These are phyloP conservation scores for Rhizoctonia solani DNA, from an alignment of 1,284 basidiomycete species.

Conservation along the genomic window DNA sequence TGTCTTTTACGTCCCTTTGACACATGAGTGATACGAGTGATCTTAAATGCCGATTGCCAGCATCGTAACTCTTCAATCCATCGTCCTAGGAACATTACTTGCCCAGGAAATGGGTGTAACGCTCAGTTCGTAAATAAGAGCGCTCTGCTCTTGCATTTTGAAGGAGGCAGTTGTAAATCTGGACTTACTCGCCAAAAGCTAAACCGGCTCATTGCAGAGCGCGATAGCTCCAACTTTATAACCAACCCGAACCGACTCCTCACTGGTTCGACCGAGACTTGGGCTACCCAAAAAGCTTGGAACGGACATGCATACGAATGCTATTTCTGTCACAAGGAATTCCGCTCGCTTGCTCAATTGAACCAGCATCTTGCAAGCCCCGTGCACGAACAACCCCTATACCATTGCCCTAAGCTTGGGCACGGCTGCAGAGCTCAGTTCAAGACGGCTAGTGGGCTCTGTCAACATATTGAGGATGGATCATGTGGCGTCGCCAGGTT, in stretches of 20 bases:
- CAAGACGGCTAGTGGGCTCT: conserved; percentile 9
- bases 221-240: neutral
- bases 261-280: conserved; percentile 18
- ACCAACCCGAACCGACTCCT: conserved; percentile 23
- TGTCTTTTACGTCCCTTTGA: neutral
- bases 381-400: conserved; percentile 53
- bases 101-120: conserved; percentile 10
- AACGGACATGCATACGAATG: conserved; percentile 58
- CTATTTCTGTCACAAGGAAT: conserved; percentile 55
- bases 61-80: conserved; percentile 18
- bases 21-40: neutral
- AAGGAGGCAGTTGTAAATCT: conserved; percentile 2
- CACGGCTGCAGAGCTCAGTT: conserved; percentile 26
- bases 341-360: conserved; percentile 48
- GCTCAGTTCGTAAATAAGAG: neutral
- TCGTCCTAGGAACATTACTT: neutral
- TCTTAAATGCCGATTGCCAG: too few relatives aligned
- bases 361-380: conserved; percentile 57
- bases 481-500: conserved; percentile 31
- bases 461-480: conserved; percentile 34
- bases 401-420: conserved; percentile 45
- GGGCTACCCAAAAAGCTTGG: conserved; percentile 52
- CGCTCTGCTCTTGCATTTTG: conserved; percentile 17
- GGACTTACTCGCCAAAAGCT: conserved; percentile 4
- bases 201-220: neutral